These are phyloP conservation scores for Leccinum uliginosum DNA, from an alignment of 768 basidiomycete species.

Conservation along the genomic window DNA sequence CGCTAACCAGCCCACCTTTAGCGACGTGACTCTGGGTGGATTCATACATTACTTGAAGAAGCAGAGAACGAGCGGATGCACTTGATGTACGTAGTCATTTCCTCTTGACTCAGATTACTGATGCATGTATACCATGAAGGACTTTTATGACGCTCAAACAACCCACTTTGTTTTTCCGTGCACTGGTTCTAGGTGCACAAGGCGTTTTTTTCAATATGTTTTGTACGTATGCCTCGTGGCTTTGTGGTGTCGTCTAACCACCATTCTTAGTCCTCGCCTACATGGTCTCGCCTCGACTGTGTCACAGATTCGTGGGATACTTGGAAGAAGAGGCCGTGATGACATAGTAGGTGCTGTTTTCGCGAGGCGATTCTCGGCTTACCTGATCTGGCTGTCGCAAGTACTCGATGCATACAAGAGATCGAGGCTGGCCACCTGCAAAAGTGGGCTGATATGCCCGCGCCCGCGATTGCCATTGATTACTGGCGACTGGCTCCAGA, in stretches of 20 bases:
- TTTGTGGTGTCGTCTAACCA: conserved; percentile 13
- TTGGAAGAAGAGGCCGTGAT: conserved; percentile 94
- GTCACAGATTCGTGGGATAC: conserved; percentile 89
- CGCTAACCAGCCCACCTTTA: conserved; percentile 19
- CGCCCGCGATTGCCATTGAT: conserved; percentile 89
- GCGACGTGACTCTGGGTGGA: conserved; percentile 69
- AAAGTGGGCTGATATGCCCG: conserved; percentile 70
- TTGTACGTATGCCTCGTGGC: conserved; percentile 44
- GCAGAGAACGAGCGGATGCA: conserved; percentile 99
- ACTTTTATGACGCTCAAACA: conserved; percentile 92
- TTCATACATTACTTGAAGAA: conserved; percentile 89
- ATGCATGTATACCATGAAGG: conserved; percentile 38
- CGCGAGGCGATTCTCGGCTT: conserved; percentile 16
- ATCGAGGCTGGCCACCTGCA: conserved; percentile 79
- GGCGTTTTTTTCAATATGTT: conserved; percentile 90
- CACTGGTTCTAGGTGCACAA: conserved; percentile 83
- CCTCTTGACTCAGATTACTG: conserved; percentile 9
- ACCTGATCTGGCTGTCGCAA: conserved; percentile 27
- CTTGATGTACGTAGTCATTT: conserved; percentile 52
- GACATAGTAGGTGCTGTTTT: conserved; percentile 65
- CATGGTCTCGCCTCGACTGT: conserved; percentile 65
- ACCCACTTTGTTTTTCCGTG: conserved; percentile 77
- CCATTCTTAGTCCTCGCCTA: conserved; percentile 62
- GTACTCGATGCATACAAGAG: conserved; percentile 79
- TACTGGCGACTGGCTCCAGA: conserved; percentile 81